phyloP scores from a whole-genome alignment of 352 stramenopile genomes.

The Pythium utonaiense region DNA sequence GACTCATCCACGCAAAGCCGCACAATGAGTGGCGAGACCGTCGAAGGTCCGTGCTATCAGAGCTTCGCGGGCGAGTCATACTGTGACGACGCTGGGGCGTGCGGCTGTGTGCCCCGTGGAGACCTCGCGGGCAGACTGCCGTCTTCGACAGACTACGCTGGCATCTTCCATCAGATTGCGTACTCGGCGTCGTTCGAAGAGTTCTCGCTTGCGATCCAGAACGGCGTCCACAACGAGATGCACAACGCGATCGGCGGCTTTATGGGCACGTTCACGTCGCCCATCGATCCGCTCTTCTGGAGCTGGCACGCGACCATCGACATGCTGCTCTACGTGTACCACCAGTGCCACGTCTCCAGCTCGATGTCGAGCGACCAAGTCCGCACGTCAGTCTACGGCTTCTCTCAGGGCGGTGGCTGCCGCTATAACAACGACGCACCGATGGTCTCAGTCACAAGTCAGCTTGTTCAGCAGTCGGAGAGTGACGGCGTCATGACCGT shows the following conservation, averaged over 20 bases:
- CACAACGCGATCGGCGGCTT: slow-evolving; percentile 41
- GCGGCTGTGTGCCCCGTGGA: slow-evolving; percentile 46
- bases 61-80: slow-evolving; percentile 42
- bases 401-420: neutral
- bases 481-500: neutral
- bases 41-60: slow-evolving; percentile 33
- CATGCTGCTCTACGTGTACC: slow-evolving; percentile 55
- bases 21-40: slow-evolving; percentile 38
- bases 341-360: slow-evolving; percentile 56
- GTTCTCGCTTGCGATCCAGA: slow-evolving; percentile 41
- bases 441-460: slow-evolving; percentile 27
- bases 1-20: neutral
- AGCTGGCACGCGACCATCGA: slow-evolving; percentile 67
- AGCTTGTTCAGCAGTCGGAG: slow-evolving; percentile 6
- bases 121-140: slow-evolving; percentile 35
- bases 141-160: slow-evolving; percentile 32
- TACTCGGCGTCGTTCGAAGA: slow-evolving; percentile 40
- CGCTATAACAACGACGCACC: neutral
- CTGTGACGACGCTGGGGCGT: slow-evolving; percentile 37
- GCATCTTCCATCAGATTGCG: slow-evolving; percentile 40
- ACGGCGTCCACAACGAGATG: slow-evolving; percentile 52
- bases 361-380: slow-evolving; percentile 39
- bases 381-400: slow-evolving; percentile 16
- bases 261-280: slow-evolving; percentile 49
- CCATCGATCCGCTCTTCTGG: slow-evolving; percentile 62